These are phyloP conservation scores for Spongospora subterranea DNA, from an alignment of 208 protist genomes.

Conservation along the genomic window DNA sequence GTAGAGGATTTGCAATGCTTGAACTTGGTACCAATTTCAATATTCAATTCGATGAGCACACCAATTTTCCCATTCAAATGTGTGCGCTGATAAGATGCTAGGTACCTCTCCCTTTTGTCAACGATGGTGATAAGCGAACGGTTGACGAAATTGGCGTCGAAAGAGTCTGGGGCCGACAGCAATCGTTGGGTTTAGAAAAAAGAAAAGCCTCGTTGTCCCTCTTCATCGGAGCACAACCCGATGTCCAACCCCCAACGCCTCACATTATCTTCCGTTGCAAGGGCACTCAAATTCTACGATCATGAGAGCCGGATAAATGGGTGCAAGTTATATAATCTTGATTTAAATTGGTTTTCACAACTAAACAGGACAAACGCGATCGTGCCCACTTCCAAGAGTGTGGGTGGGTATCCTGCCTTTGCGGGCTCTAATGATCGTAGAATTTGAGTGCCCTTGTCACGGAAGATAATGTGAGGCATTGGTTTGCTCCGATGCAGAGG, in stretches of 20 bases:
- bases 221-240: background rate
- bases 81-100: background rate
- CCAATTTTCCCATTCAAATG: background rate
- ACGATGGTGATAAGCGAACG: conserved; percentile 19
- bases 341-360: too few species aligned
- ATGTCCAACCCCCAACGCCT: background rate
- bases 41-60: background rate
- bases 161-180: conserved; percentile 18
- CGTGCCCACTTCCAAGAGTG: too few species aligned
- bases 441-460: background rate
- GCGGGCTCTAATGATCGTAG: background rate
- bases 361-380: too few species aligned
- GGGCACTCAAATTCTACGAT: background rate
- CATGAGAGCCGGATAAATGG: background rate
- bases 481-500: background rate
- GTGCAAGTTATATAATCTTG: too few species aligned
- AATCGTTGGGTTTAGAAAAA: background rate
- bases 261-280: background rate
- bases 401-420: too few species aligned
- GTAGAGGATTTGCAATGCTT: background rate
- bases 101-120: conserved; percentile 51
- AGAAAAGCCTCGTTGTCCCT: background rate
- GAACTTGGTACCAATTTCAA: background rate
- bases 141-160: conserved; percentile 40
- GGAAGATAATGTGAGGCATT: background rate